Percentiles rank a stretch among this genome's conserved stretches.
These are phyloP conservation scores for Elongisporangium undulatum DNA, from an alignment of 352 stramenopile genomes.

Conservation along the genomic window DNA sequence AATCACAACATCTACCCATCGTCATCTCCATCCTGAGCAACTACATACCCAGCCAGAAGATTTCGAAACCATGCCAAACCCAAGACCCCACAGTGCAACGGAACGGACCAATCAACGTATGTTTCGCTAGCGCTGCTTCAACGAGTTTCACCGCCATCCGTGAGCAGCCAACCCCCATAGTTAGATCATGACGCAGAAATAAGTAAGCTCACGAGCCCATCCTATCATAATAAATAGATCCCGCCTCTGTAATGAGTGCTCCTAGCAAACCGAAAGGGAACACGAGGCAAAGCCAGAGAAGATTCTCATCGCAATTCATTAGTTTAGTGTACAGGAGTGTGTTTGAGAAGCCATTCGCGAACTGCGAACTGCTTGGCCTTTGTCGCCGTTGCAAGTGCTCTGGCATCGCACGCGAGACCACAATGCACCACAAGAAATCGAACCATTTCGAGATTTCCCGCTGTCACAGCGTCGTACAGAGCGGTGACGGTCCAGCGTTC, in stretches of 20 bases:
- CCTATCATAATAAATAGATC: not conserved
- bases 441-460: not conserved
- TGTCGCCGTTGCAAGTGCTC: not conserved
- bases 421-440: not conserved
- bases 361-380: not conserved
- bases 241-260: not conserved
- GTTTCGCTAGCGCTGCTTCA: not conserved
- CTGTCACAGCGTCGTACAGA: not conserved
- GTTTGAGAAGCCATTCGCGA: not conserved
- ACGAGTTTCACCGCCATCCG: not conserved
- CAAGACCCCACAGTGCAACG: not conserved
- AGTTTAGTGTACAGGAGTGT: not conserved
- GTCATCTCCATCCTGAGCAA: not conserved
- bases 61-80: not conserved
- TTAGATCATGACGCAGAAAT: not conserved
- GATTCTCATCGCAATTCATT: not conserved
- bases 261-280: not conserved
- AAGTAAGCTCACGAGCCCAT: not conserved
- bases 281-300: not conserved
- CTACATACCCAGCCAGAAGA: not conserved
- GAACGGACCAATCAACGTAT: not conserved
- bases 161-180: not conserved
- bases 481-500: slow-evolving; percentile 24
- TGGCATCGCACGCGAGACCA: not conserved
- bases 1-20: not conserved